These are phyloP conservation scores for Kwoniella sp. DNA, from an alignment of 768 basidiomycete species.

Conservation along the genomic window DNA sequence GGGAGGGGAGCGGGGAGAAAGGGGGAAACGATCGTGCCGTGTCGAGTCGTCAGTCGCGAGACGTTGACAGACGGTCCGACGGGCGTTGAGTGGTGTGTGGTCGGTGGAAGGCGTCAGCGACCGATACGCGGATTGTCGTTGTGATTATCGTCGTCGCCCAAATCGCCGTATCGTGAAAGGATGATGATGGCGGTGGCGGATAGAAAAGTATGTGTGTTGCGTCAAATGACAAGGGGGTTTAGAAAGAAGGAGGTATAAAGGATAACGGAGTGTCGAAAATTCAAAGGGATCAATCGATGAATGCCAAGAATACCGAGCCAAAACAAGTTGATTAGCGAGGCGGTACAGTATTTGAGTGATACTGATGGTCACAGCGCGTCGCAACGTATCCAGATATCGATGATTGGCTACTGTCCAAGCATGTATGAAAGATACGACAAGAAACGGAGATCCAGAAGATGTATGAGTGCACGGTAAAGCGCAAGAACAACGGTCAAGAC, in stretches of 20 bases:
- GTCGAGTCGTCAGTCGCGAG: neutral
- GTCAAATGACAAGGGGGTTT: neutral
- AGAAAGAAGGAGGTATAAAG: neutral
- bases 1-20: neutral
- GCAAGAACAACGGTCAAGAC: neutral
- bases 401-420: no score
- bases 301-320: conserved; percentile 1
- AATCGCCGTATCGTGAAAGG: neutral
- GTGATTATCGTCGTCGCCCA: neutral
- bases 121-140: no score
- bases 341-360: neutral
- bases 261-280: neutral
- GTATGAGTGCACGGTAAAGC: neutral
- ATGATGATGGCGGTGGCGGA: neutral
- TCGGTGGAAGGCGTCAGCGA: no score
- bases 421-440: neutral
- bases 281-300: neutral
- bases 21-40: neutral
- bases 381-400: no score
- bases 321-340: neutral
- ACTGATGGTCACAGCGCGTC: neutral
- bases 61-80: no score
- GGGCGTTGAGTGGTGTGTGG: no score
- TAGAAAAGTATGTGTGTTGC: neutral
- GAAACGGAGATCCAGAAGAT: neutral